Conservation (phyloP, 306 rosid species). For the apple (Malus domestica) region DNA sequence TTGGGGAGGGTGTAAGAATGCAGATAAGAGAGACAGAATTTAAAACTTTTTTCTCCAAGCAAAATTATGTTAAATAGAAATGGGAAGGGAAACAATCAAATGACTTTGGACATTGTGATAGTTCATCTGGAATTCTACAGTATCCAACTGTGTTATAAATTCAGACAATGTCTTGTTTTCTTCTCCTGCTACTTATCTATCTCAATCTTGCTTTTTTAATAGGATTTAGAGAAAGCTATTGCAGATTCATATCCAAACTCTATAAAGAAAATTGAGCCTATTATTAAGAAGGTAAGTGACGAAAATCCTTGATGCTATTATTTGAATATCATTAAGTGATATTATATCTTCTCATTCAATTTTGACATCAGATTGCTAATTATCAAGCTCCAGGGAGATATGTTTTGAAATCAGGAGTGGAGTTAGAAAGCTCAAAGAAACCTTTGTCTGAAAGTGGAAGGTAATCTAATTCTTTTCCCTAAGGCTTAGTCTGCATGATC, state of each 20-base stretch:
- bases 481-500: slow-evolving; percentile 1
- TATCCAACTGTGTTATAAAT: background rate
- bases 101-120: background rate
- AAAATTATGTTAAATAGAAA: background rate
- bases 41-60: background rate
- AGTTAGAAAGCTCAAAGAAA: slow-evolving; percentile 57
- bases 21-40: background rate
- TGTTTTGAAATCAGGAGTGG: slow-evolving; percentile 55
- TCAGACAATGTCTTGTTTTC: background rate
- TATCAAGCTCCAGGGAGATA: slow-evolving; percentile 76
- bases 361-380: slow-evolving; percentile 68
- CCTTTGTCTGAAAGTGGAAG: slow-evolving; percentile 69
- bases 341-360: slow-evolving; percentile 31
- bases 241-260: slow-evolving; percentile 65
- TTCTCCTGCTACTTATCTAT: background rate
- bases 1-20: background rate
- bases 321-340: slow-evolving; percentile 17
- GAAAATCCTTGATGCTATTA: slow-evolving; percentile 20
- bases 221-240: slow-evolving; percentile 86
- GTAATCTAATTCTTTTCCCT: slow-evolving; percentile 30
- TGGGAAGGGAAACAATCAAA: background rate
- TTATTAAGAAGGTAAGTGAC: slow-evolving; percentile 62
- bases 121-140: background rate
- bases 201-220: slow-evolving; percentile 14
- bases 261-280: slow-evolving; percentile 60